Conservation (phyloP, 2,329 filamentous ascomycete genomes). For the Claviceps humidiphila region DNA sequence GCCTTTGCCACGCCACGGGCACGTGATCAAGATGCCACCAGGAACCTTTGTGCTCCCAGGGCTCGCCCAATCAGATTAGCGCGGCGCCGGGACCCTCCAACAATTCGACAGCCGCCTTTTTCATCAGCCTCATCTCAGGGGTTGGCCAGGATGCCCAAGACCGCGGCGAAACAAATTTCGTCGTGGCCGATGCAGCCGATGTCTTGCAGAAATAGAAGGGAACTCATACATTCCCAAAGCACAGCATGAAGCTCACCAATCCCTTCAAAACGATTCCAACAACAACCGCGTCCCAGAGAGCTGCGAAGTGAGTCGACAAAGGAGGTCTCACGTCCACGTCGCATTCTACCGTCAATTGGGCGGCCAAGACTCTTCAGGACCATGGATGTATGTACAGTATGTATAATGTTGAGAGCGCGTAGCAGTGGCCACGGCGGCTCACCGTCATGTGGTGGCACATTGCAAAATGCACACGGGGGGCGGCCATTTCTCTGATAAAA, state of each 20-base stretch:
- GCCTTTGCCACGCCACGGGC: background rate
- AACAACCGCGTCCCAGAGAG: background rate
- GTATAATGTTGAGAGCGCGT: background rate
- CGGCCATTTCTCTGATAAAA: background rate
- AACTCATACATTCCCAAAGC: background rate
- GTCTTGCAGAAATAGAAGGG: background rate
- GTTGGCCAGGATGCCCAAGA: background rate
- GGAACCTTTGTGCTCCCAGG: background rate
- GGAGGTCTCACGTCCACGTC: background rate
- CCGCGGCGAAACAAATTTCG: background rate
- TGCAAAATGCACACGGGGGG: background rate
- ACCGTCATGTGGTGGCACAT: constrained; percentile 2
- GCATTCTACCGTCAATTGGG: background rate
- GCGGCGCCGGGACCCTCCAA: background rate
- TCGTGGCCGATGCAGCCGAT: background rate
- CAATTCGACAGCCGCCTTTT: background rate
- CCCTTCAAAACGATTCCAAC: background rate
- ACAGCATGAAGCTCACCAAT: background rate
- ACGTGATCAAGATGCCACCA: background rate
- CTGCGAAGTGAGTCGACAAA: background rate
- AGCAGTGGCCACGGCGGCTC: background rate
- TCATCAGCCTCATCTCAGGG: background rate
- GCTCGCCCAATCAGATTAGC: background rate
- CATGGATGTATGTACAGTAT: too few relatives aligned
- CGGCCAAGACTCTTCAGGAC: background rate